Percentiles rank a stretch among this genome's conserved stretches.
Evolutionary conservation across 495 filamentous ascomycete species (phyloP).

Genomic region (Talaromyces thailandensis): DNA sequence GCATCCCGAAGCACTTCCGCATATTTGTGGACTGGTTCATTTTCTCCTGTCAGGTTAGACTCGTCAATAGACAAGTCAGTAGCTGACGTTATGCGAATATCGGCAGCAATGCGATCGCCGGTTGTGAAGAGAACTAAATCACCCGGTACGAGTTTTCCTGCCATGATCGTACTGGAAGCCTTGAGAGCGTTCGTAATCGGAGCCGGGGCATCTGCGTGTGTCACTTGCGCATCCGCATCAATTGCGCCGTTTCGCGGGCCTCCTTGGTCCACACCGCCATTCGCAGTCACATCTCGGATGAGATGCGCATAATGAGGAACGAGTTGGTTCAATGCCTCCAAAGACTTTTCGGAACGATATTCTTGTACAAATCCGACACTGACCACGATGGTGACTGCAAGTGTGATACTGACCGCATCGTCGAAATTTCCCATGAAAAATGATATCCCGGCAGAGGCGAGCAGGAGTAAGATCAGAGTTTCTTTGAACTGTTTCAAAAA

Average conservation of each 20-base stretch:
- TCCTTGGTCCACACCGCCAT: conserved; percentile 36
- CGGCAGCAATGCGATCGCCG: conserved; percentile 91
- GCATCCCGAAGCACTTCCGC: conserved; percentile 44
- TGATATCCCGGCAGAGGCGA: conserved; percentile 81
- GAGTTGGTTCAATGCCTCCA: conserved; percentile 87
- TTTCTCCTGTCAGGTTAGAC: conserved; percentile 95
- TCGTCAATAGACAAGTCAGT: conserved; percentile 88
- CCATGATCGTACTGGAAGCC: conserved; percentile 73
- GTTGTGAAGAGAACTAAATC: conserved; percentile 91
- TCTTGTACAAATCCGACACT: conserved; percentile 96
- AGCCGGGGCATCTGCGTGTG: conserved; percentile 22
- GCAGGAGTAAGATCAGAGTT: conserved; percentile 77
- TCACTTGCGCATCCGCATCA: not conserved
- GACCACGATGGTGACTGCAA: conserved; percentile 94
- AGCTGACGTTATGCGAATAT: conserved; percentile 87
- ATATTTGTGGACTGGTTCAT: conserved; percentile 78
- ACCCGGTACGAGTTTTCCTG: conserved; percentile 78
- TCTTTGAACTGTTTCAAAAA: conserved; percentile 97
- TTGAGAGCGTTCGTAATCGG: conserved; percentile 51
- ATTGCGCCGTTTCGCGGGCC: conserved; percentile 7
- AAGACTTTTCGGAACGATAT: conserved; percentile 93
- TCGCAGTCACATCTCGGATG: conserved; percentile 50
- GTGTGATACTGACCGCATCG: conserved; percentile 88
- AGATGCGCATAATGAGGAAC: conserved; percentile 92
- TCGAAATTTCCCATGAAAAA: conserved; percentile 92